Conservation (phyloP, 192 early-diverging fungal genomes). For the Helicostylum pulchrum region DNA sequence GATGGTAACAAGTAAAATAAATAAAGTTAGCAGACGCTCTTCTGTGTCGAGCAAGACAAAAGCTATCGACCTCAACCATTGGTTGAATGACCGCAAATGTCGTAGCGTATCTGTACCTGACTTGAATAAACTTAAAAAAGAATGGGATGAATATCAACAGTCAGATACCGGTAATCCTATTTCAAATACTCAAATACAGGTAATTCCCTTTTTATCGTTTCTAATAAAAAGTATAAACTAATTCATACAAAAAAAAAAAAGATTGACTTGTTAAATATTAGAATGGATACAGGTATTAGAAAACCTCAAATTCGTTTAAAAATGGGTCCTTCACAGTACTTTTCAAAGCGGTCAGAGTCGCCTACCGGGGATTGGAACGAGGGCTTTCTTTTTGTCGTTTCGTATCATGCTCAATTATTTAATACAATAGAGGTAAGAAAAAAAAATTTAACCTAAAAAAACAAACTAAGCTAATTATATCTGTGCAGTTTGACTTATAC, state of each 20-base stretch:
- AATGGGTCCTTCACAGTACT: conserved; percentile 29
- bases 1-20: too few species aligned
- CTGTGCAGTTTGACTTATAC: conserved; percentile 30
- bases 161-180: neutral
- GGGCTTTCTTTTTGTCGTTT: conserved; percentile 64
- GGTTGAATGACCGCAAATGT: neutral
- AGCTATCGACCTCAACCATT: neutral
- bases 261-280: conserved; percentile 33
- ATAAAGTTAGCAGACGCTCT: conserved; percentile 1
- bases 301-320: conserved; percentile 23
- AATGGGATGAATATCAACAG: conserved; percentile 14
- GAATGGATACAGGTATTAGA: conserved; percentile 4
- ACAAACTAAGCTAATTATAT: neutral
- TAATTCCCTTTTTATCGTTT: too few species aligned
- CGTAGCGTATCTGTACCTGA: conserved; percentile 28
- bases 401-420: conserved; percentile 75
- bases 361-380: conserved; percentile 70
- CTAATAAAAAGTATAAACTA: too few species aligned
- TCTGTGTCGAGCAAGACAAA: neutral
- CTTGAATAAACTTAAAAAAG: conserved; percentile 18
- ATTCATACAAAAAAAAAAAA: neutral
- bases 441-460: neutral
- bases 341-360: conserved; percentile 38
- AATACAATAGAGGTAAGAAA: conserved; percentile 53
- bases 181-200: conserved; percentile 19